Base-by-base conservation (phyloP, 1,284 basidiomycete genomes). In the Tranzscheliella williamsii region DNA sequence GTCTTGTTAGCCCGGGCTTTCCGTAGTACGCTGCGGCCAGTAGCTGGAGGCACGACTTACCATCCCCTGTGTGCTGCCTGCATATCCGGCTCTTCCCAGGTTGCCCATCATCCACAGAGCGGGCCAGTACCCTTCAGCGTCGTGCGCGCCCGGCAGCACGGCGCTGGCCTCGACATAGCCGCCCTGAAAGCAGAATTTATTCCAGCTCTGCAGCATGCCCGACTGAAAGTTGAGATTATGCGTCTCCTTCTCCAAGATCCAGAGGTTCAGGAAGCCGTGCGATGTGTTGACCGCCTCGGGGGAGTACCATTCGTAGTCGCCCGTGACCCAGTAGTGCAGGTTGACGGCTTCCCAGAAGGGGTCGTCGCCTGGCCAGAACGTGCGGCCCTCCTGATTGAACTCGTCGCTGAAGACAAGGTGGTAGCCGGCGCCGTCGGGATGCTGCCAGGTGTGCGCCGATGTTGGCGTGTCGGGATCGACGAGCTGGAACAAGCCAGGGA, bases 391-490 rank as follows among this genome's bases (percentile, higher is more conserved):
- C 4, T 70, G 80, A 40, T 92, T 86, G 48, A 73, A 73, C 79
- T 97, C 92, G 79, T 96, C 92, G 47, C 47, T 54, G 17, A 73
- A 73, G 4, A 91, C 86, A 15, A 95, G 83, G 18, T 77, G 63
- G 35, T 67, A 73, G 15, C 27, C 34, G 4, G 31, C 35, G 1
- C 24, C 39, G 21, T 56, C 49, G 0, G 55, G 55, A 20, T 52
- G 40, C 4, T 34, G 61, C 54, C 58, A 66, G 2, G 16, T 36
- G 7, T 46, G 27, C 1, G 39, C 56, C 0, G 1, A 8, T 1
- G 11, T 3, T 1, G 58, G 57, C 3, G 71, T 73, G 11, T 73
- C 65, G 0, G 22, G 4, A 26, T 72, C 69, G 29, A 67, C 44
- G 2, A 70, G 39, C 6, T 34, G 32, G 20, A 42, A 23, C 1